phyloP scores from a whole-genome alignment of 164 flowering plant genomes.

The Vitis cinerea region DNA sequence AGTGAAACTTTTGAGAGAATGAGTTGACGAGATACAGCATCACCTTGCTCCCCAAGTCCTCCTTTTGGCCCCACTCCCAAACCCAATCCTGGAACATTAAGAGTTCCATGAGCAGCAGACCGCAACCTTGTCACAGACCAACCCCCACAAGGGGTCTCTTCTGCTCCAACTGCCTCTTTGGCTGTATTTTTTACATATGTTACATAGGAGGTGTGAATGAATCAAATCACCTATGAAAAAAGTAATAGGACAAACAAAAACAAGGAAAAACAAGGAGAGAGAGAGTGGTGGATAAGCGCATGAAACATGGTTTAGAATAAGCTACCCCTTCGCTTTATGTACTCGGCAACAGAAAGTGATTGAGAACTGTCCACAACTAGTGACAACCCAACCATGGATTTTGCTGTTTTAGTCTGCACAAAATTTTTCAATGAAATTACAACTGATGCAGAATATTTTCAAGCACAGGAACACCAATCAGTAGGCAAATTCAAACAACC shows the following conservation, averaged over 20 bases:
- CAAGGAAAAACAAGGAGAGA: neutral
- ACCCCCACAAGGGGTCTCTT: constrained; percentile 86
- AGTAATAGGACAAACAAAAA: neutral
- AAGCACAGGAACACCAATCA: neutral
- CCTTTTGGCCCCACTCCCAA: constrained; percentile 91
- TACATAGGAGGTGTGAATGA: neutral
- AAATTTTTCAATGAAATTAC: constrained; percentile 3
- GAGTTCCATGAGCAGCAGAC: constrained; percentile 92
- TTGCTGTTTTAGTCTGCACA: constrained; percentile 90
- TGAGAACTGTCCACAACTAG: constrained; percentile 79
- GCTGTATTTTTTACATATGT: constrained; percentile 39
- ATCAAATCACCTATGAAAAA: neutral
- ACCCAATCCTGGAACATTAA: constrained; percentile 66
- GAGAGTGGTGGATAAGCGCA: neutral
- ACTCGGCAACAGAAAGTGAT: constrained; percentile 62
- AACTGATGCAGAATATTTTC: neutral
- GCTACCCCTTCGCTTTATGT: constrained; percentile 74
- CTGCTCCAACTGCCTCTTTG: constrained; percentile 95
- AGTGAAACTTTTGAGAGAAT: constrained; percentile 88
- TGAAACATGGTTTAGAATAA: neutral
- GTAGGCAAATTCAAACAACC: neutral
- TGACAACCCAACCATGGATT: constrained; percentile 74
- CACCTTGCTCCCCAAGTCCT: constrained; percentile 95
- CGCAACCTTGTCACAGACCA: constrained; percentile 97
- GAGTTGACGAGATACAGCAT: constrained; percentile 86